A percentile compares a stretch with the other conserved stretches of the same genome.
Conservation (phyloP, 495 filamentous ascomycete species). For the Neurospora intermedia region DNA sequence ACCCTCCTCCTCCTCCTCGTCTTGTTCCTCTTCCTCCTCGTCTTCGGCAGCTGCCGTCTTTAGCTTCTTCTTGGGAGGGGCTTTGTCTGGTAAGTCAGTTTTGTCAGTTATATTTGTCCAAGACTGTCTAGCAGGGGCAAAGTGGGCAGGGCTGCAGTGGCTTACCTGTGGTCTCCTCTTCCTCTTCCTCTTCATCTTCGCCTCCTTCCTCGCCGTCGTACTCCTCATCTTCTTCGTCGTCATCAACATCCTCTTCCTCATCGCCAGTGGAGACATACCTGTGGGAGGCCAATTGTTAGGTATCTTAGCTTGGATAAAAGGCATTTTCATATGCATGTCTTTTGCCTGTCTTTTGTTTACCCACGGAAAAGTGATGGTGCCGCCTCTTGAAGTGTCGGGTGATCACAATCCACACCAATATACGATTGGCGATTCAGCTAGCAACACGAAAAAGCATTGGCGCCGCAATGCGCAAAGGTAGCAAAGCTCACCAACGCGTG, state of each 20-base stretch:
- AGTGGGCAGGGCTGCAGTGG: background rate
- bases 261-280: conserved; percentile 30
- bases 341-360: background rate
- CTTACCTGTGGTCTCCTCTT: conserved; percentile 22
- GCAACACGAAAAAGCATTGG: background rate
- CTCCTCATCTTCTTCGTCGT: conserved; percentile 25
- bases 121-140: background rate
- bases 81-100: conserved; percentile 16
- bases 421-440: background rate
- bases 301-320: background rate
- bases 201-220: conserved; percentile 27
- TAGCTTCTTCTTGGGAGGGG: conserved; percentile 39
- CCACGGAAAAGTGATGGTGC: background rate
- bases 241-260: conserved; percentile 26
- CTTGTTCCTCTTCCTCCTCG: conserved; percentile 22
- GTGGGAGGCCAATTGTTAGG: background rate
- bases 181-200: conserved; percentile 18
- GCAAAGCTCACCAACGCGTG: background rate
- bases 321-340: background rate
- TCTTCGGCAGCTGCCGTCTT: conserved; percentile 29
- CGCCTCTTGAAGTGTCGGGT: background rate
- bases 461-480: conserved; percentile 15
- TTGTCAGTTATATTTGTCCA: background rate
- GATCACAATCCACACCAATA: background rate
- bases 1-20: conserved; percentile 20